phyloP scores from a whole-genome alignment of 148 eudicot genomes.

The Oxyria digyna region DNA sequence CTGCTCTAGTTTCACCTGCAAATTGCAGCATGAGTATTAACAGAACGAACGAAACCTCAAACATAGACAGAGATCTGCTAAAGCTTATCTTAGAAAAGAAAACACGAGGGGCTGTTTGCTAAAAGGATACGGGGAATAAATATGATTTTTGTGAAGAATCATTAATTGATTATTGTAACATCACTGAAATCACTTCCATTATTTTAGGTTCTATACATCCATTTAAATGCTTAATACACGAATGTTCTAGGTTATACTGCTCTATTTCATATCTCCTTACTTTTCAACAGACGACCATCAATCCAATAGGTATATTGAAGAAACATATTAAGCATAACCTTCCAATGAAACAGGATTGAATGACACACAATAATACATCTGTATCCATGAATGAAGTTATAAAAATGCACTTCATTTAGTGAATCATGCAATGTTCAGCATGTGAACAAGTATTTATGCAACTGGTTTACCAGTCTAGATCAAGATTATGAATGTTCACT shows the following conservation, averaged over 20 bases:
- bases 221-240: not conserved
- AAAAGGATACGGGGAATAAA: not conserved
- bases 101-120: not conserved
- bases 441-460: not conserved
- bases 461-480: not conserved
- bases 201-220: not conserved
- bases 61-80: constrained; percentile 1
- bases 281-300: not conserved
- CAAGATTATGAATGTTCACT: not conserved
- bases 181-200: not conserved
- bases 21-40: not conserved
- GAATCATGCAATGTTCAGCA: not conserved
- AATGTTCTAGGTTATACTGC: not conserved
- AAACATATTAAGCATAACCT: not conserved
- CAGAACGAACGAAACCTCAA: not conserved
- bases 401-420: not conserved
- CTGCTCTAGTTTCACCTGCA: constrained; percentile 78
- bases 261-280: not conserved
- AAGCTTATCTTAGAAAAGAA: not conserved
- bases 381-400: not conserved
- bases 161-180: not conserved
- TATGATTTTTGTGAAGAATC: not conserved
- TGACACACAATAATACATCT: not conserved
- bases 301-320: not conserved
- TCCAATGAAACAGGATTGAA: not conserved